Evolutionary conservation across 2,329 filamentous ascomycete species (phyloP).

Genomic region (Grosmannia huntii): DNA sequence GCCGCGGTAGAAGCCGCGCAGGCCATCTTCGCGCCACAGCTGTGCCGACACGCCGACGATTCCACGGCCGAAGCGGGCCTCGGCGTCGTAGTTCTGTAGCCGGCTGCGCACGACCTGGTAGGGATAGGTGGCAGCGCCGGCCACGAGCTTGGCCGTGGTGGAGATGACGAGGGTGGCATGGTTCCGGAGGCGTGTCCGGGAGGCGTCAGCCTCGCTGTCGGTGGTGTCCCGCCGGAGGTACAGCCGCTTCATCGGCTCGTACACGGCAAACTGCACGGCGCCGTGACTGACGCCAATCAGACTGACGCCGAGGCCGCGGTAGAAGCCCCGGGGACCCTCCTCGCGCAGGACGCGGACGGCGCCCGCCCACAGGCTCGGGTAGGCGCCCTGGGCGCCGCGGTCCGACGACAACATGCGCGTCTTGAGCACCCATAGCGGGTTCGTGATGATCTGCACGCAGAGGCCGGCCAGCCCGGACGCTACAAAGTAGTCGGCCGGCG

Average conservation of each 20-base stretch:
- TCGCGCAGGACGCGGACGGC: constrained; percentile 49
- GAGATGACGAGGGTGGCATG: constrained; percentile 72
- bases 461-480: constrained; percentile 60
- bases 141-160: constrained; percentile 71
- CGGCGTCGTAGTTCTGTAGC: constrained; percentile 79
- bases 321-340: constrained; percentile 73
- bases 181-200: background rate
- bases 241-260: constrained; percentile 54
- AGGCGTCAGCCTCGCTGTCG: background rate
- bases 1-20: constrained; percentile 81
- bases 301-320: constrained; percentile 72
- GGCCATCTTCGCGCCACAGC: constrained; percentile 69
- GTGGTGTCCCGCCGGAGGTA: constrained; percentile 32
- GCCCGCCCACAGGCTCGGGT: constrained; percentile 64
- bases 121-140: constrained; percentile 83
- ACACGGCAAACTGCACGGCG: constrained; percentile 90
- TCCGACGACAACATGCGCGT: constrained; percentile 91
- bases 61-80: constrained; percentile 58
- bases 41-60: constrained; percentile 55
- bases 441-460: constrained; percentile 70
- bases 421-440: constrained; percentile 97
- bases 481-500: constrained; percentile 64
- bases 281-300: constrained; percentile 83
- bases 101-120: constrained; percentile 86
- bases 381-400: constrained; percentile 60